A percentile compares a stretch with the other conserved stretches of the same genome.
These are phyloP conservation scores for Crithidia bombi DNA, from an alignment of 208 protist species.

Conservation along the genomic window DNA sequence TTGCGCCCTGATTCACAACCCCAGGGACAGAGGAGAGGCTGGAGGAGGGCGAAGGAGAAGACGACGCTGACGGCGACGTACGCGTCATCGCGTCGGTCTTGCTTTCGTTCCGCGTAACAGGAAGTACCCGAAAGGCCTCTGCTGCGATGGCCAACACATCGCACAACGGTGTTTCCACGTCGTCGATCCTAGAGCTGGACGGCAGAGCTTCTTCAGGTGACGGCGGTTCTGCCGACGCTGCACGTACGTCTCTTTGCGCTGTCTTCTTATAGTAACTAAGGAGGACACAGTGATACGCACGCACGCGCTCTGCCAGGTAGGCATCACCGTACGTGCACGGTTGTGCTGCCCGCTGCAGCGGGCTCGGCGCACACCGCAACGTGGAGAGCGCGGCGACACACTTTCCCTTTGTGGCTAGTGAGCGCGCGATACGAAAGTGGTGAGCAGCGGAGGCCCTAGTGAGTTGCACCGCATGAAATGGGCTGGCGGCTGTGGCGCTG, in stretches of 20 bases:
- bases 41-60: neutral
- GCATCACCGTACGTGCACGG: constrained; percentile 5
- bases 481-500: neutral
- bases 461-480: neutral
- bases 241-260: too few relatives aligned
- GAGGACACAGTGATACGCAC: constrained; percentile 27
- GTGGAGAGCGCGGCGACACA: constrained; percentile 21
- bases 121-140: constrained; percentile 3
- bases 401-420: constrained; percentile 1
- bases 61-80: neutral
- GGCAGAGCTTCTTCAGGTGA: too few relatives aligned
- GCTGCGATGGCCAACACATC: neutral
- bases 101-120: neutral
- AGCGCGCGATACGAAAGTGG: constrained; percentile 9
- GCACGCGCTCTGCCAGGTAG: constrained; percentile 24
- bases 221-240: too few relatives aligned
- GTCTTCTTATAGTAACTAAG: constrained; percentile 7
- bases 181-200: neutral
- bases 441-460: neutral
- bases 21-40: too few relatives aligned
- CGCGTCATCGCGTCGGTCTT: neutral
- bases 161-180: neutral
- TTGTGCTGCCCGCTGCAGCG: neutral
- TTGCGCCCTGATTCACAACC: neutral
- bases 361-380: constrained; percentile 18